Percentiles rank a stretch among this genome's conserved stretches.
These are phyloP conservation scores for Populus hybrid DNA, from an alignment of 441 rosid species.

Conservation along the genomic window DNA sequence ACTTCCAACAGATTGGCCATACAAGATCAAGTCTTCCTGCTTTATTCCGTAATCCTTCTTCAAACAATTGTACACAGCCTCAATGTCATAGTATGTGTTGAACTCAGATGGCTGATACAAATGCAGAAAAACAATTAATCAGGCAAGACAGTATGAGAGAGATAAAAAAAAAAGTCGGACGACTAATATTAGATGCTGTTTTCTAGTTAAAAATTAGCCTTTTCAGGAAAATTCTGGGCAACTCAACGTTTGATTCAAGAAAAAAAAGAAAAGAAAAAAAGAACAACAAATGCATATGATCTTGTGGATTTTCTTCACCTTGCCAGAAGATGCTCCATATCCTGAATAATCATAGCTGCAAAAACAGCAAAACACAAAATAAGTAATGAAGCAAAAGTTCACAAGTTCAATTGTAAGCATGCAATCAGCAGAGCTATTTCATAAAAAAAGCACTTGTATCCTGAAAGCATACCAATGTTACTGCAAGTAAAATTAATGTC, in stretches of 20 bases:
- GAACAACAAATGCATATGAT: not conserved
- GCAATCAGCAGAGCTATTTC: not conserved
- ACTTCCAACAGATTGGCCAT: constrained; percentile 24
- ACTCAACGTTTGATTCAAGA: not conserved
- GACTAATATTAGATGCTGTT: too few species aligned
- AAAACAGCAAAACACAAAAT: not conserved
- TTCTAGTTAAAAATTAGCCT: not conserved
- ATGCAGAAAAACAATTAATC: constrained; percentile 18
- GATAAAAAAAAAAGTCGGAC: not conserved
- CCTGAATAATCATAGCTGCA: constrained; percentile 96
- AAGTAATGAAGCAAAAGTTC: not conserved
- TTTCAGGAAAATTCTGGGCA: too few species aligned
- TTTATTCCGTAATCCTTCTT: constrained; percentile 59
- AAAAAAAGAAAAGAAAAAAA: not conserved
- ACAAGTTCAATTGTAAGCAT: not conserved
- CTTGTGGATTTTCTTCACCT: constrained; percentile 42
- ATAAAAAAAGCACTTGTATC: not conserved
- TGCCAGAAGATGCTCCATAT: constrained; percentile 93
- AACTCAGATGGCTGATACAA: constrained; percentile 71
- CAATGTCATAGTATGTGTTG: constrained; percentile 89
- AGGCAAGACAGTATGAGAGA: constrained; percentile 1
- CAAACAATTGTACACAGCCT: constrained; percentile 82
- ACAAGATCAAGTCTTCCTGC: constrained; percentile 77
- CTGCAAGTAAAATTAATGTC: not conserved
- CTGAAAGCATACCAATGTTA: not conserved